phyloP scores from a whole-genome alignment of 2,329 filamentous ascomycete genomes.

The Penicillium sp. region DNA sequence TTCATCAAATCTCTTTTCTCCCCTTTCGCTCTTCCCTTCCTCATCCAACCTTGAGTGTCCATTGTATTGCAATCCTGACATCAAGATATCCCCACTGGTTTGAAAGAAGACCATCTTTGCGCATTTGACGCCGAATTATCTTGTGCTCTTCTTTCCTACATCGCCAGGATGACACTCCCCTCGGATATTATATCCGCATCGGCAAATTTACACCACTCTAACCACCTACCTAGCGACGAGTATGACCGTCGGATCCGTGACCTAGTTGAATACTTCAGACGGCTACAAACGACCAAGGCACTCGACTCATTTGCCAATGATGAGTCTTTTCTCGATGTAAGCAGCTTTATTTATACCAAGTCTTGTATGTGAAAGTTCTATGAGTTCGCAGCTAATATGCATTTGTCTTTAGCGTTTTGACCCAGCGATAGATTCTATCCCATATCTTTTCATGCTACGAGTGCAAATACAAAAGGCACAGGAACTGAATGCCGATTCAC shows the following conservation, averaged over 20 bases:
- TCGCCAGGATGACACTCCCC: constrained; percentile 15
- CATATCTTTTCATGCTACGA: constrained; percentile 58
- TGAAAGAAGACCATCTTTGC: background rate
- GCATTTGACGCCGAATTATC: background rate
- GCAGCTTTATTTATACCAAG: constrained; percentile 8
- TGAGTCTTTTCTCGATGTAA: constrained; percentile 39
- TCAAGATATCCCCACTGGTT: background rate
- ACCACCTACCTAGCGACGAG: constrained; percentile 37
- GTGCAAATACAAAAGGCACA: constrained; percentile 46
- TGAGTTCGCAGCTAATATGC: background rate
- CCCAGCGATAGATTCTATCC: constrained; percentile 58
- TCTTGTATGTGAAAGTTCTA: background rate
- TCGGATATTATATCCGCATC: constrained; percentile 18
- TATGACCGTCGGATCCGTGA: constrained; percentile 47
- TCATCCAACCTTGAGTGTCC: background rate
- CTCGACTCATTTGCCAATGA: constrained; percentile 30
- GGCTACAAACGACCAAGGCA: constrained; percentile 36
- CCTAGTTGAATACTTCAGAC: constrained; percentile 41
- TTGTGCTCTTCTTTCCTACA: background rate
- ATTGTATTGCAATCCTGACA: background rate
- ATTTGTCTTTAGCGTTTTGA: constrained; percentile 42
- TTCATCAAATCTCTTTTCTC: background rate
- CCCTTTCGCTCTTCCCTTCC: background rate
- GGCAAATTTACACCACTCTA: constrained; percentile 35
- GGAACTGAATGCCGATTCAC: constrained; percentile 35